Conservation (phyloP, 805 yeast genomes). For the Ogataea ramenticola region DNA sequence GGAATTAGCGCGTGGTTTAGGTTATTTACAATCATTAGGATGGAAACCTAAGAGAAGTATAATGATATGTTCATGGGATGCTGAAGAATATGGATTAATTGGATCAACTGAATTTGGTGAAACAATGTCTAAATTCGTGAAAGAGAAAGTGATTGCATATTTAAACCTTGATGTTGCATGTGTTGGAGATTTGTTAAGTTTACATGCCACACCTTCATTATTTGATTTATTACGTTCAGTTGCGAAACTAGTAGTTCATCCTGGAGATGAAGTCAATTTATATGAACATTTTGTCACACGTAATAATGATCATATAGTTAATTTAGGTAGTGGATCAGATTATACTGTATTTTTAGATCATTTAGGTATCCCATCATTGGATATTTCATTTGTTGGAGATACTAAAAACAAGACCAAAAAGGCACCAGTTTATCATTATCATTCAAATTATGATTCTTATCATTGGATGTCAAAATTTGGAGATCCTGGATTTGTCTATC, state of each 20-base stretch:
- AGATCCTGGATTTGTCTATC: conserved; percentile 48
- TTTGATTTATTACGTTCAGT: conserved; percentile 32
- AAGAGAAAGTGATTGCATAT: conserved; percentile 46
- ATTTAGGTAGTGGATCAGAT: conserved; percentile 58
- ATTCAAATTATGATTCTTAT: conserved; percentile 58
- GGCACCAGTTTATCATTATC: conserved; percentile 56
- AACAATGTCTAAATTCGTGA: conserved; percentile 34
- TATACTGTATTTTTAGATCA: conserved; percentile 45
- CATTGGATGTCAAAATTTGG: conserved; percentile 54
- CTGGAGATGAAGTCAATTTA: conserved; percentile 26
- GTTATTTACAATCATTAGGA: conserved; percentile 36
- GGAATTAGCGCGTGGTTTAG: conserved; percentile 49
- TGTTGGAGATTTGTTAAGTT: conserved; percentile 40
- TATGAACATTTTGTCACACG: conserved; percentile 21
- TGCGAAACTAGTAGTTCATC: conserved; percentile 34
- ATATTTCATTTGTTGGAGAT: conserved; percentile 40
- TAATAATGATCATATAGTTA: conserved; percentile 24
- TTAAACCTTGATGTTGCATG: conserved; percentile 56
- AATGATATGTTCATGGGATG: conserved; percentile 70
- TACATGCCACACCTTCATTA: conserved; percentile 48
- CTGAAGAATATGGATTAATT: conserved; percentile 53
- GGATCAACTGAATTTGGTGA: conserved; percentile 70
- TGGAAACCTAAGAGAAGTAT: conserved; percentile 65
- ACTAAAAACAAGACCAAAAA: conserved; percentile 23
- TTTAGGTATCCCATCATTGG: conserved; percentile 42